phyloP scores from a whole-genome alignment of 257 asterid species.

The Rauvolfia tetraphylla region DNA sequence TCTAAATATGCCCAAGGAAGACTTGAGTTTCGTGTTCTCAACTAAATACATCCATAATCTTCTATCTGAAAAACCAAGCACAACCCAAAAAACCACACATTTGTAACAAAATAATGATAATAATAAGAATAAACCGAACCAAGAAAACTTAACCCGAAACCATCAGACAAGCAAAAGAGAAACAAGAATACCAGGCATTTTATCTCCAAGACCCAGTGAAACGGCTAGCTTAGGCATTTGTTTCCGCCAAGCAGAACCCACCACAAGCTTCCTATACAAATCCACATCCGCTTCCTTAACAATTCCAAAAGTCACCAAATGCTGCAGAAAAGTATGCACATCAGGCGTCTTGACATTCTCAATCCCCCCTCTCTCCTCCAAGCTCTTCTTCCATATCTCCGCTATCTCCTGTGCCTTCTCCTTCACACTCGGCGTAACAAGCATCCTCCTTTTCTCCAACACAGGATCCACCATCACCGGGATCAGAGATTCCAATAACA shows the following conservation, averaged over 20 bases:
- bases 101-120: not conserved
- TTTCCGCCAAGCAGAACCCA: conserved; percentile 98
- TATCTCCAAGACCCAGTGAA: conserved; percentile 80
- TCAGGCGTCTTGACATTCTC: conserved; percentile 96
- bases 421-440: conserved; percentile 83
- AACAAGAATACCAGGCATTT: conserved; percentile 80
- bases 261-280: conserved; percentile 95
- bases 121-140: not conserved
- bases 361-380: conserved; percentile 97
- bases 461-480: conserved; percentile 98
- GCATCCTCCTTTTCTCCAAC: conserved; percentile 83
- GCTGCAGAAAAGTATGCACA: conserved; percentile 97
- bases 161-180: conserved; percentile 1
- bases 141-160: not conserved
- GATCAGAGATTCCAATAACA: conserved; percentile 85
- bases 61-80: not conserved
- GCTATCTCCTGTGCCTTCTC: conserved; percentile 87
- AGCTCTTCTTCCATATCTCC: conserved; percentile 90
- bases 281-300: conserved; percentile 79
- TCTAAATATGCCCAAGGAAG: not conserved
- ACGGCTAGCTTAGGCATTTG: conserved; percentile 99
- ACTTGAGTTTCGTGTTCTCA: not conserved
- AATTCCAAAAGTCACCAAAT: conserved; percentile 93
- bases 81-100: not conserved
- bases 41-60: not conserved